These are phyloP conservation scores for Mesotaenium endlicherianum DNA, from an alignment of 139 green algal species.

Conservation along the genomic window DNA sequence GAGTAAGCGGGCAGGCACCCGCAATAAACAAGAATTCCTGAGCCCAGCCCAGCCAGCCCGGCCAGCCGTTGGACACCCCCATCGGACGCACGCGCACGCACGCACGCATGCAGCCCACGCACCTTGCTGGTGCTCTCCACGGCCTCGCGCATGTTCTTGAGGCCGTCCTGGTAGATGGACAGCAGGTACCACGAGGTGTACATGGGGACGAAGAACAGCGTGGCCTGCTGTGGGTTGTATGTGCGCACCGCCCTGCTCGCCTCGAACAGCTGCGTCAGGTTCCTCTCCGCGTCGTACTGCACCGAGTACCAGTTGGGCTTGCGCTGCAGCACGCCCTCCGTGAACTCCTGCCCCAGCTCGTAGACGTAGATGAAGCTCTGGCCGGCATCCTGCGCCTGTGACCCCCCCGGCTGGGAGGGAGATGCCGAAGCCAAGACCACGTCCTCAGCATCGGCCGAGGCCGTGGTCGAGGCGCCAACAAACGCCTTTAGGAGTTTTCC, in stretches of 20 bases:
- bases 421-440: too few species aligned
- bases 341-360: not conserved
- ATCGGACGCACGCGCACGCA: too few species aligned
- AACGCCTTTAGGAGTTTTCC: too few species aligned
- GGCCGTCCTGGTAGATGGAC: not conserved
- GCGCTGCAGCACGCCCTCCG: not conserved
- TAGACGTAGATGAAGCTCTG: conserved; percentile 20
- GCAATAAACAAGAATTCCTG: too few species aligned
- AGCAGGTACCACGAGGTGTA: not conserved
- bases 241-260: conserved; percentile 5
- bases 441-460: too few species aligned
- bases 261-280: not conserved
- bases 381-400: not conserved
- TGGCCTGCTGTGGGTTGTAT: not conserved
- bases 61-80: too few species aligned
- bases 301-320: not conserved
- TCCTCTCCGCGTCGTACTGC: conserved; percentile 2
- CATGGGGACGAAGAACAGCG: conserved; percentile 26
- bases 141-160: not conserved
- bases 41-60: too few species aligned
- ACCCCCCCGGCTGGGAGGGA: too few species aligned
- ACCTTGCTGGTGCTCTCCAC: not conserved
- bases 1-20: too few species aligned
- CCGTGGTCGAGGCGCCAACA: too few species aligned
- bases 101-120: too few species aligned